Percentiles rank a stretch among this genome's conserved stretches.
Conservation (phyloP, 495 filamentous ascomycete genomes). For the Penicillium verhagenii region DNA sequence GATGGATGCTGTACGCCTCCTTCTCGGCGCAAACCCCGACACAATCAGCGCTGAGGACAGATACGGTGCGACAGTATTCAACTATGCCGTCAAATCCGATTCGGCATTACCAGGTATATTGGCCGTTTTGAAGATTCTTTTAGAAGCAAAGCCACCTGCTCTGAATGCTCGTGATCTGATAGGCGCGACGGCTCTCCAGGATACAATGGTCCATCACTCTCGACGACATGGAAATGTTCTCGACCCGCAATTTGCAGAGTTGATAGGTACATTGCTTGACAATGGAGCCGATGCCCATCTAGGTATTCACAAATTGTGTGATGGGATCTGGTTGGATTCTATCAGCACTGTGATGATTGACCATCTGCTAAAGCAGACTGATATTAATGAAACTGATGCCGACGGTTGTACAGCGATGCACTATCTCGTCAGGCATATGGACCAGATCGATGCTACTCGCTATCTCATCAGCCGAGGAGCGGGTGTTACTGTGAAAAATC, state of each 20-base stretch:
- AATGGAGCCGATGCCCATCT: no score
- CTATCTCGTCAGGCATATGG: conserved; percentile 12
- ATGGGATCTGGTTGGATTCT: background rate
- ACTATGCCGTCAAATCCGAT: background rate
- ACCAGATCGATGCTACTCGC: conserved; percentile 5
- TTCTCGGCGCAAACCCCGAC: background rate
- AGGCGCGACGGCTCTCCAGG: background rate
- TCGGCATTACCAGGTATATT: background rate
- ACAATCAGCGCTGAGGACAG: background rate
- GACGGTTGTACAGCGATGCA: conserved; percentile 14
- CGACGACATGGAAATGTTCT: no score
- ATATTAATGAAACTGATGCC: conserved; percentile 9
- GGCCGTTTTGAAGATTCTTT: background rate
- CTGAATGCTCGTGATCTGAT: background rate
- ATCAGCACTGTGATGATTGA: background rate
- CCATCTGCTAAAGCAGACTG: background rate
- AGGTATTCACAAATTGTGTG: background rate
- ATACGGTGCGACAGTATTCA: background rate
- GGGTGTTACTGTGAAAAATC: conserved; percentile 9
- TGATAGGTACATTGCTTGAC: no score
- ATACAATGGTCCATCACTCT: background rate
- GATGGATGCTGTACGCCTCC: no score
- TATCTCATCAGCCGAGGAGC: conserved; percentile 15
- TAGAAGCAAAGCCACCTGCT: background rate
- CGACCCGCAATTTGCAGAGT: no score